A percentile compares a stretch with the other conserved stretches of the same genome.
Conservation (phyloP, 2,329 filamentous ascomycete genomes). For the Hypoxylon sp. region DNA sequence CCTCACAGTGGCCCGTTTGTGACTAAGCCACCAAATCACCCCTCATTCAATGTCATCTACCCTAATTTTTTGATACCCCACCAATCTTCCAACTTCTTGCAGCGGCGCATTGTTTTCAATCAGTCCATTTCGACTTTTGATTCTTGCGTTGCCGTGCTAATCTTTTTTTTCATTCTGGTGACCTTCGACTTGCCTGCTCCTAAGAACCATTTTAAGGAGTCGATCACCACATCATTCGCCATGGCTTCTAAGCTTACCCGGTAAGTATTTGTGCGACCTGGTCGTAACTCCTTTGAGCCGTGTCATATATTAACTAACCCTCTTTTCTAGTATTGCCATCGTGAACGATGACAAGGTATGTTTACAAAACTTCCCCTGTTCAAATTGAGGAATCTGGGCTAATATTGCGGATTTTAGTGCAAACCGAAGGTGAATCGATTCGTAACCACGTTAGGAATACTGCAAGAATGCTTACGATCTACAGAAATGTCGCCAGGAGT, state of each 20-base stretch:
- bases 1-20: constrained; percentile 14
- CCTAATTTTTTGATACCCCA: constrained; percentile 29
- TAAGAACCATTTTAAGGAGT: constrained; percentile 8
- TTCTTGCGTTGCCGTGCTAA: not conserved
- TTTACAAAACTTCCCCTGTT: constrained; percentile 5
- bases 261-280: constrained; percentile 60
- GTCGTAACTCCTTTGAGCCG: constrained; percentile 1
- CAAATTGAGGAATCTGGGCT: not conserved
- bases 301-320: constrained; percentile 31
- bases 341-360: constrained; percentile 96
- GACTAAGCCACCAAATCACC: constrained; percentile 20
- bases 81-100: constrained; percentile 16
- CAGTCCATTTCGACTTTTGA: constrained; percentile 1
- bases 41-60: constrained; percentile 25
- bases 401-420: constrained; percentile 63
- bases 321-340: constrained; percentile 87
- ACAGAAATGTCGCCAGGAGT: constrained; percentile 98
- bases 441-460: constrained; percentile 32
- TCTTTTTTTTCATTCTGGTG: constrained; percentile 1
- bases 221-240: constrained; percentile 5
- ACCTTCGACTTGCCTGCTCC: not conserved
- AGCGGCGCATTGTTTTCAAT: constrained; percentile 19
- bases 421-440: constrained; percentile 76
- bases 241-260: constrained; percentile 97
- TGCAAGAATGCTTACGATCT: constrained; percentile 39